Conservation (phyloP, 106 monocot species). For the Chionographis japonica region DNA sequence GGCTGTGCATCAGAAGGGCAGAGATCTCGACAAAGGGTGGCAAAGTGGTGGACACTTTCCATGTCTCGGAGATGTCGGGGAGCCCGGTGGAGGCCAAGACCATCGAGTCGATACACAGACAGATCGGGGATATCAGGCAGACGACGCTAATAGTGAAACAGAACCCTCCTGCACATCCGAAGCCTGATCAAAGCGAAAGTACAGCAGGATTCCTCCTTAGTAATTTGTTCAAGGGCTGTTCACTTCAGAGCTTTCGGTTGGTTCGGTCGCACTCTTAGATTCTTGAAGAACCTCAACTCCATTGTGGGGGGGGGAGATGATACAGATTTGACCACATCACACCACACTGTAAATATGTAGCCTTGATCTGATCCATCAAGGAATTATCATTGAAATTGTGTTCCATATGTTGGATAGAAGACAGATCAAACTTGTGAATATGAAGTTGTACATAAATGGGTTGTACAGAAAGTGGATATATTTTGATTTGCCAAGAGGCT, state of each 20-base stretch:
- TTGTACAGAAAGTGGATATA: no score
- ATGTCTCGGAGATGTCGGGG: constrained; percentile 26
- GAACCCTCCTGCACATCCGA: neutral
- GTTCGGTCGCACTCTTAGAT: constrained; percentile 38
- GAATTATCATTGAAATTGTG: no score
- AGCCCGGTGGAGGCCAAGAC: constrained; percentile 12
- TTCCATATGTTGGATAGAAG: no score
- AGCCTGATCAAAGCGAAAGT: constrained; percentile 9
- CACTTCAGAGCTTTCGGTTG: constrained; percentile 35
- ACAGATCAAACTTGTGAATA: no score
- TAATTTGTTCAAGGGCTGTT: constrained; percentile 36
- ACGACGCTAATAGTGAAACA: constrained; percentile 37
- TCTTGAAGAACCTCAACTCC: no score
- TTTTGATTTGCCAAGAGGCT: no score
- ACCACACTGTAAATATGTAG: no score
- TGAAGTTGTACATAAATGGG: no score
- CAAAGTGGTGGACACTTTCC: constrained; percentile 27
- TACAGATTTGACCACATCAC: no score
- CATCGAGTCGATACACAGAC: constrained; percentile 2
- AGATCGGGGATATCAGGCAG: constrained; percentile 19
- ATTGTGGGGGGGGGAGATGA: no score
- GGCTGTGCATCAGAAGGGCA: constrained; percentile 37
- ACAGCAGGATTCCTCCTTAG: constrained; percentile 21
- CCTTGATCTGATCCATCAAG: no score
- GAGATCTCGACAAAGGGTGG: constrained; percentile 45